Conservation (phyloP, 805 yeast genomes). For the Kodamaea nitidulidarum region DNA sequence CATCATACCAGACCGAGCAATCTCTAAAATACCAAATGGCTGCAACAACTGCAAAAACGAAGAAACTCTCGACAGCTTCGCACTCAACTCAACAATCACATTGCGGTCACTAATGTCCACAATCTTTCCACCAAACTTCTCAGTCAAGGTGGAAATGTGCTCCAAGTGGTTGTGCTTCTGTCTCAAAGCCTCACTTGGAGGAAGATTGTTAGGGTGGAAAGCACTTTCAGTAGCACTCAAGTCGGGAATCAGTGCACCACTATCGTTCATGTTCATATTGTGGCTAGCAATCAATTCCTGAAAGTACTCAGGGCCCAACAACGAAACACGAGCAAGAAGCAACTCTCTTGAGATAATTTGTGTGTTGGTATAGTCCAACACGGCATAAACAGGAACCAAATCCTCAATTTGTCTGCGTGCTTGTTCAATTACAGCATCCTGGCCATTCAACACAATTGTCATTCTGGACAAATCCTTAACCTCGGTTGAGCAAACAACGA, state of each 20-base stretch:
- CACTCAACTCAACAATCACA: slow-evolving; percentile 89
- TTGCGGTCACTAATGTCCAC: slow-evolving; percentile 91
- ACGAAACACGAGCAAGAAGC: slow-evolving; percentile 83
- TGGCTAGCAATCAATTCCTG: slow-evolving; percentile 91
- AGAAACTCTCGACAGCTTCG: slow-evolving; percentile 86
- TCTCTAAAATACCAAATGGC: slow-evolving; percentile 94
- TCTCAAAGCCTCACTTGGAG: slow-evolving; percentile 89
- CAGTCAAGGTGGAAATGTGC: slow-evolving; percentile 74
- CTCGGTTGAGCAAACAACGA: slow-evolving; percentile 95
- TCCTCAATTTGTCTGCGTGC: slow-evolving; percentile 98
- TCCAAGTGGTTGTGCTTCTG: slow-evolving; percentile 87
- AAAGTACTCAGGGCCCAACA: slow-evolving; percentile 97
- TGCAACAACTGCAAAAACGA: slow-evolving; percentile 84
- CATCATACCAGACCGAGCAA: slow-evolving; percentile 98
- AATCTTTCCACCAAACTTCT: slow-evolving; percentile 88
- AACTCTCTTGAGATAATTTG: slow-evolving; percentile 90
- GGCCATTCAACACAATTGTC: slow-evolving; percentile 94
- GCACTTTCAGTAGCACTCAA: slow-evolving; percentile 42
- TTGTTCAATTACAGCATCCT: slow-evolving; percentile 94
- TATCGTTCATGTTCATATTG: slow-evolving; percentile 39
- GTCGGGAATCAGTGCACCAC: slow-evolving; percentile 40
- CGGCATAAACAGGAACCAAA: slow-evolving; percentile 97
- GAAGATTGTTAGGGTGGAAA: slow-evolving; percentile 85
- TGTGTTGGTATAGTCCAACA: slow-evolving; percentile 85
- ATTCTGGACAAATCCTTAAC: slow-evolving; percentile 92